Evolutionary conservation across 352 stramenopile genomes (phyloP).

Genomic region (Pythium rhizo-oryzae): DNA sequence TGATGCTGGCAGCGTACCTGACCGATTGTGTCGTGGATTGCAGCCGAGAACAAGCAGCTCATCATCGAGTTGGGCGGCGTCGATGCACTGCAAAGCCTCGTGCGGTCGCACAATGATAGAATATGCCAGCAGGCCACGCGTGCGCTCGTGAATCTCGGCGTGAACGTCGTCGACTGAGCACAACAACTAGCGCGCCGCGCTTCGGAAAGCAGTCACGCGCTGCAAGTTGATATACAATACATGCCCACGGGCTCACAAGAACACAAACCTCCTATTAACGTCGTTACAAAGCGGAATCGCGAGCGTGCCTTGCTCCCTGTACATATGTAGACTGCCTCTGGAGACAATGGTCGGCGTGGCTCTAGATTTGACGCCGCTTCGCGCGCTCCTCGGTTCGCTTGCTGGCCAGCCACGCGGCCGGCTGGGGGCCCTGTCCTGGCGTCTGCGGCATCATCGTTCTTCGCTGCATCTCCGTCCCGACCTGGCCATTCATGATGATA

Average conservation of each 20-base stretch:
- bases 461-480: conserved; percentile 87
- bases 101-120: conserved; percentile 80
- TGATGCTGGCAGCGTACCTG: too few species aligned
- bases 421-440: conserved; percentile 45
- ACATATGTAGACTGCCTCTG: neutral
- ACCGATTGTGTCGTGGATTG: neutral
- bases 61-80: conserved; percentile 85
- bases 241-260: neutral
- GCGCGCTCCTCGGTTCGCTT: conserved; percentile 84
- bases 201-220: neutral
- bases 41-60: conserved; percentile 90
- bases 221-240: neutral
- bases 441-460: conserved; percentile 87
- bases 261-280: neutral
- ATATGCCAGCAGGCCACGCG: conserved; percentile 90
- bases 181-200: neutral
- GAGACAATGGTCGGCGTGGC: neutral
- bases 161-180: conserved; percentile 73
- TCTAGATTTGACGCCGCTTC: conserved; percentile 74
- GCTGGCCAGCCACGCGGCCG: conserved; percentile 78
- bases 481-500: conserved; percentile 36
- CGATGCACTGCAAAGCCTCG: conserved; percentile 77
- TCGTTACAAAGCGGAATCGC: neutral
- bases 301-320: neutral
- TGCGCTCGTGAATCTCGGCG: conserved; percentile 88